Conservation (phyloP, 208 protist genomes). For the Trypanosoma lewisi region DNA sequence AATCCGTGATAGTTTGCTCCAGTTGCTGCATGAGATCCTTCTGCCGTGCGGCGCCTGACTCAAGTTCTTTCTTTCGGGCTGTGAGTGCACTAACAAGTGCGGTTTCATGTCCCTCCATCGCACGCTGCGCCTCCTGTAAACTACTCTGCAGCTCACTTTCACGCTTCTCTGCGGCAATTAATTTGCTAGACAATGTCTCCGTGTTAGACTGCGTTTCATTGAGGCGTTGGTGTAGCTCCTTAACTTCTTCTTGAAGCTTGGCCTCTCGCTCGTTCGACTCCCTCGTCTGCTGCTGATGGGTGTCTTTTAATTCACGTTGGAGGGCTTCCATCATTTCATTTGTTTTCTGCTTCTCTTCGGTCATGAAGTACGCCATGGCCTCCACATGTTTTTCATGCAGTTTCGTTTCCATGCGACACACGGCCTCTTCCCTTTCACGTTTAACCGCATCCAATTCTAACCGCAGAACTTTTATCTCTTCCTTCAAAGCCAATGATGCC, state of each 20-base stretch:
- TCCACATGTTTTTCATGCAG: not conserved
- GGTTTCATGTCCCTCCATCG: not conserved
- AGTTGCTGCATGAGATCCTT: constrained; percentile 25
- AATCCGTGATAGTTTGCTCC: constrained; percentile 26
- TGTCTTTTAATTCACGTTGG: constrained; percentile 6
- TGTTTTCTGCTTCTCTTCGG: not conserved
- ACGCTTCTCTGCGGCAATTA: not conserved
- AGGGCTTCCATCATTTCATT: constrained; percentile 9
- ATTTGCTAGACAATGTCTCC: constrained; percentile 1
- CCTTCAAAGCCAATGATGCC: not conserved
- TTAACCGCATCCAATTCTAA: constrained; percentile 7
- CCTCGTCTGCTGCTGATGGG: not conserved
- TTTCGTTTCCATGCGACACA: not conserved
- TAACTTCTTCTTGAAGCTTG: constrained; percentile 9
- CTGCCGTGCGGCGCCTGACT: constrained; percentile 4
- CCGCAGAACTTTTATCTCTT: not conserved
- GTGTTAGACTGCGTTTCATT: constrained; percentile 5
- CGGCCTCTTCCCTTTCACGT: constrained; percentile 3
- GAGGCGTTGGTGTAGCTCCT: not conserved
- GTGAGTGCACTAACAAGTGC: constrained; percentile 16
- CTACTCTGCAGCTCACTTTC: not conserved
- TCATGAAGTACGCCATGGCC: not conserved
- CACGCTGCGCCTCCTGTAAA: not conserved
- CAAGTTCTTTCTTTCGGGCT: constrained; percentile 19
- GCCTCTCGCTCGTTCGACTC: not conserved